phyloP scores from a whole-genome alignment of 75 land plant species.

The Sequoiadendron giganteum region DNA sequence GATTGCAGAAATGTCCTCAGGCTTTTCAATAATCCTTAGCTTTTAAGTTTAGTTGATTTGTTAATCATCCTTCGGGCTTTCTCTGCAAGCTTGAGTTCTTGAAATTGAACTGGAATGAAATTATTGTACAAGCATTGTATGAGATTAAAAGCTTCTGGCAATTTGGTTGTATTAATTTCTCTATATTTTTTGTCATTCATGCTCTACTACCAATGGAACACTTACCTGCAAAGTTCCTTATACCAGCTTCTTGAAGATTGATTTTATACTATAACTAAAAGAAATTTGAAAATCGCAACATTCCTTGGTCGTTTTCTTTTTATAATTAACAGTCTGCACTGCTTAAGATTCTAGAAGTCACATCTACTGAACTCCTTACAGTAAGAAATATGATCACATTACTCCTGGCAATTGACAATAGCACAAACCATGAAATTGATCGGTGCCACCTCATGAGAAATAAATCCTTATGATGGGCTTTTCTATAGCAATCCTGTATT shows the following conservation, averaged over 20 bases:
- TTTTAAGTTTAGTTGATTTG: not conserved
- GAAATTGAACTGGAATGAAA: not conserved
- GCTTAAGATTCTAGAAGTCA: not conserved
- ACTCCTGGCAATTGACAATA: not conserved
- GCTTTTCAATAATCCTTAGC: not conserved
- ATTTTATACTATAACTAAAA: not conserved
- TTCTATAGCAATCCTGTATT: not conserved
- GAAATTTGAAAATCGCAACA: not conserved
- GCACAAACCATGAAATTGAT: not conserved
- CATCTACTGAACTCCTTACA: not conserved
- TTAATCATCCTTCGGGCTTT: not conserved
- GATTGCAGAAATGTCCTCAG: not conserved
- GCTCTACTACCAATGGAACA: not conserved
- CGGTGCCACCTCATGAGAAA: not conserved
- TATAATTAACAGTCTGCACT: not conserved
- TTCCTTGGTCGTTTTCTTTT: not conserved
- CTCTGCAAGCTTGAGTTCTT: not conserved
- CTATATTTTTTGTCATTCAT: not conserved
- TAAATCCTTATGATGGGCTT: not conserved
- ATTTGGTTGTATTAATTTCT: not conserved
- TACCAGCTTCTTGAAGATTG: not conserved
- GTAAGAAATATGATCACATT: not conserved
- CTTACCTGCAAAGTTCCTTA: not conserved
- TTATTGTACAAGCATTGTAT: not conserved
- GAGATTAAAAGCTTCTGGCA: not conserved